Evolutionary conservation across 169 alveolate genomes (phyloP).

Genomic region (Plasmodium vivax): DNA sequence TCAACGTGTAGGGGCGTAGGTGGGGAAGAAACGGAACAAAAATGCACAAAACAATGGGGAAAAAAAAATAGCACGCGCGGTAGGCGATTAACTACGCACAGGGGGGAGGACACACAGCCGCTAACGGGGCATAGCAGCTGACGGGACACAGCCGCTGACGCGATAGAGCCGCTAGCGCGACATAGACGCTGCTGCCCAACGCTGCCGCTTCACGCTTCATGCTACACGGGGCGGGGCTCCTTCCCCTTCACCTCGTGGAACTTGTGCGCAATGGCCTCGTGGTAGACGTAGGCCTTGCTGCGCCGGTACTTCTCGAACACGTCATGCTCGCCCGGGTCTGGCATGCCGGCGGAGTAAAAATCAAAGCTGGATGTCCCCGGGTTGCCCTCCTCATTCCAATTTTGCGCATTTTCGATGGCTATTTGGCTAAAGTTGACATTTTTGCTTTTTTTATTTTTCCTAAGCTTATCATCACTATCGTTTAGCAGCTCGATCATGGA

Average conservation of each 20-base stretch:
- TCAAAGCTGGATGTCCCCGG: constrained; percentile 2
- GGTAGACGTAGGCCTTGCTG: constrained; percentile 63
- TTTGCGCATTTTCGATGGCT: constrained; percentile 75
- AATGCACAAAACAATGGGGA: not conserved
- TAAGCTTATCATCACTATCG: constrained; percentile 26
- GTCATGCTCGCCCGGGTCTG: constrained; percentile 24
- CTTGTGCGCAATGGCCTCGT: constrained; percentile 64
- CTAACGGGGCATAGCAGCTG: not conserved
- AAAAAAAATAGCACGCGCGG: not conserved
- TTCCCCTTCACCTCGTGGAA: constrained; percentile 48
- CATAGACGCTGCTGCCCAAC: too few relatives aligned
- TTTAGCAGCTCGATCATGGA: constrained; percentile 48
- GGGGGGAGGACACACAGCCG: not conserved
- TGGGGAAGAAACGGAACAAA: not conserved
- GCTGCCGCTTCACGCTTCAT: not conserved
- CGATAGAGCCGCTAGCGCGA: not conserved
- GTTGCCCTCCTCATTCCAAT: constrained; percentile 45
- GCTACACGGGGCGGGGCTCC: not conserved
- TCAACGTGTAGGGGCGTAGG: not conserved
- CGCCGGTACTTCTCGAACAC: constrained; percentile 70
- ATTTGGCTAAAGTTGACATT: constrained; percentile 58
- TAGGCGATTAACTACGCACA: not conserved
- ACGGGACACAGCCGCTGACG: not conserved
- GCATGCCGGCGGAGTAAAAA: constrained; percentile 13
- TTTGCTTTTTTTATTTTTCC: constrained; percentile 58